Conservation (phyloP, 352 stramenopile species). For the Pythium biforme region DNA sequence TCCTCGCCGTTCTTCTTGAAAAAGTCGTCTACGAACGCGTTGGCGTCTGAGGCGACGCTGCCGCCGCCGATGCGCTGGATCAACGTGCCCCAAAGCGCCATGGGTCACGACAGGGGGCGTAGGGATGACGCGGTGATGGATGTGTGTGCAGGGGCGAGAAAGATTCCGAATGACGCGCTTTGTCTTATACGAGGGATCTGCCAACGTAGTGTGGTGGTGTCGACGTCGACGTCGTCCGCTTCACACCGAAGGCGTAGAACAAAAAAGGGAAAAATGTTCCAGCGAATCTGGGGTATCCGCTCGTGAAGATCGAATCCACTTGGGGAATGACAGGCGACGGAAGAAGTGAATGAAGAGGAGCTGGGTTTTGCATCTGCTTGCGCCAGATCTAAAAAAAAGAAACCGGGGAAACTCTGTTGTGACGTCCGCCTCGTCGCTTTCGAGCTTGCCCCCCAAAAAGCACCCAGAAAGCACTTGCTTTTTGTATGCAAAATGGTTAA, state of each 20-base stretch:
- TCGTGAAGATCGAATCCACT: neutral
- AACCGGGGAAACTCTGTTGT: conserved; percentile 11
- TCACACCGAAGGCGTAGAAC: neutral
- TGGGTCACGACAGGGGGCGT: conserved; percentile 44
- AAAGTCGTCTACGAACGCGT: conserved; percentile 76
- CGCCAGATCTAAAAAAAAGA: conserved; percentile 15
- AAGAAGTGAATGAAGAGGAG: neutral
- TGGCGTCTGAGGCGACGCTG: conserved; percentile 54
- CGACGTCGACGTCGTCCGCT: conserved; percentile 13
- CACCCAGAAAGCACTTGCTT: neutral
- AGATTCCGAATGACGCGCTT: conserved; percentile 14
- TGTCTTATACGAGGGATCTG: no score
- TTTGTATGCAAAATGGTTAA: conserved; percentile 17
- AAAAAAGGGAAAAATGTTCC: conserved; percentile 1
- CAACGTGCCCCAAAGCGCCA: conserved; percentile 83
- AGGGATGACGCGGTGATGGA: conserved; percentile 3
- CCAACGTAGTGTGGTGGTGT: neutral
- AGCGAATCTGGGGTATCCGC: conserved; percentile 12
- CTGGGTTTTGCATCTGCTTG: neutral
- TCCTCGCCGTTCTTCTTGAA: conserved; percentile 76
- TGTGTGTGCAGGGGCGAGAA: neutral
- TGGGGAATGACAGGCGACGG: neutral
- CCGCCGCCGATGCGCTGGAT: conserved; percentile 67
- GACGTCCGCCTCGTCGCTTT: conserved; percentile 31
- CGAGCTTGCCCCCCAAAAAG: conserved; percentile 21